Evolutionary conservation across 257 asterid species (phyloP).

Genomic region (Hygrophila difformis): DNA sequence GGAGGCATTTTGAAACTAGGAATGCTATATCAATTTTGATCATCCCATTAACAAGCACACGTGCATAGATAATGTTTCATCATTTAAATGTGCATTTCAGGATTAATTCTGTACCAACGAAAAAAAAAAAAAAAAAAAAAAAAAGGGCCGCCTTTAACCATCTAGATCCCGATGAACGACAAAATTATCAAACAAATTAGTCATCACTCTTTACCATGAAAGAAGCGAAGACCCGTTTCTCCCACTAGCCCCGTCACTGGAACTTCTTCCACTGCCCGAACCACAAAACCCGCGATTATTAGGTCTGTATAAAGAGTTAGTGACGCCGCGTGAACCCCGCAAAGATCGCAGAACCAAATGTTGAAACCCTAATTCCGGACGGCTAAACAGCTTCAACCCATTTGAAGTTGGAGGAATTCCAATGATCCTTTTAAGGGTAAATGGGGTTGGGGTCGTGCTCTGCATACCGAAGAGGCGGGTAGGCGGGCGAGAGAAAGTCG

Average conservation of each 20-base stretch:
- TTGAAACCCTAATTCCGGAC: constrained; percentile 16
- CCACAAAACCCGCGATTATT: constrained; percentile 42
- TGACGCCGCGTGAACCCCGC: constrained; percentile 33
- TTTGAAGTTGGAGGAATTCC: too few relatives aligned
- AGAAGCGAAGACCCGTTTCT: constrained; percentile 50
- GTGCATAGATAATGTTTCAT: too few relatives aligned
- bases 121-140: not conserved
- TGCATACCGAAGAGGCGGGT: constrained; percentile 14
- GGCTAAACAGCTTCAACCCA: constrained; percentile 16
- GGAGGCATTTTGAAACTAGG: too few relatives aligned
- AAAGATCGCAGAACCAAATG: constrained; percentile 23
- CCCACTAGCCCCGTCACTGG: constrained; percentile 29
- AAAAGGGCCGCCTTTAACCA: too few relatives aligned
- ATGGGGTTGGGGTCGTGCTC: constrained; percentile 19
- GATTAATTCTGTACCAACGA: not conserved
- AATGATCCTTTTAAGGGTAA: constrained; percentile 7
- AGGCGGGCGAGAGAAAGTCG: constrained; percentile 23
- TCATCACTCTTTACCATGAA: constrained; percentile 45
- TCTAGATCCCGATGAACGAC: too few relatives aligned
- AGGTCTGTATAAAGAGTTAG: not conserved
- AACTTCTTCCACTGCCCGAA: constrained; percentile 35
- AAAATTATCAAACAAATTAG: too few relatives aligned
- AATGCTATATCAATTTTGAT: too few relatives aligned
- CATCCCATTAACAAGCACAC: too few relatives aligned
- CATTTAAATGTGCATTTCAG: too few relatives aligned